Evolutionary conservation across 176 grass and related monocot species (phyloP).

Genomic region (Oryza brachyantha): DNA sequence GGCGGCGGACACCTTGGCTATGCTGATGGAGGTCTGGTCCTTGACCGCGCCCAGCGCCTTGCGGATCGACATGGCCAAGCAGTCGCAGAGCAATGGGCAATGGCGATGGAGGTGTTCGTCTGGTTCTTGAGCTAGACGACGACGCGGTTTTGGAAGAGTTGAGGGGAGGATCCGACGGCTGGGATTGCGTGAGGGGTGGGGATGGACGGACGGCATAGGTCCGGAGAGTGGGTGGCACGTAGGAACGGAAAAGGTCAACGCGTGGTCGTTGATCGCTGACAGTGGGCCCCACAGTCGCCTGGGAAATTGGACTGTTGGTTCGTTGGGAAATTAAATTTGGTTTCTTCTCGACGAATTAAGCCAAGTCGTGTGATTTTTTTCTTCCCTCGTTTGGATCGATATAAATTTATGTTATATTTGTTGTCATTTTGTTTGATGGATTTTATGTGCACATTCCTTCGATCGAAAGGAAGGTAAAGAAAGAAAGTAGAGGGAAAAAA

Average conservation of each 20-base stretch:
- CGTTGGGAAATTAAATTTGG: not conserved
- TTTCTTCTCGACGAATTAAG: not conserved
- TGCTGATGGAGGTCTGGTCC: slow-evolving; percentile 75
- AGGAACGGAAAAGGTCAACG: not conserved
- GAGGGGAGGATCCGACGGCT: not conserved
- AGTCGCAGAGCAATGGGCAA: not conserved
- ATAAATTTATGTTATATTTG: not conserved
- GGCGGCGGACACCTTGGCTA: slow-evolving; percentile 60
- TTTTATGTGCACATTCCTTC: not conserved
- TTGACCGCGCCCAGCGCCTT: slow-evolving; percentile 77
- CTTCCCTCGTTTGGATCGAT: not conserved
- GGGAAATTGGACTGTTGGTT: not conserved
- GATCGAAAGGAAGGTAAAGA: not conserved
- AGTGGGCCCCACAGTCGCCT: not conserved
- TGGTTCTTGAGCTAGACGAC: not conserved
- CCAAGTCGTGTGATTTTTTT: not conserved
- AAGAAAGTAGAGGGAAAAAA: not conserved
- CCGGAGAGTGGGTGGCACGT: not conserved
- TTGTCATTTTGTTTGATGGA: not conserved
- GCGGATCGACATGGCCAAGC: slow-evolving; percentile 48
- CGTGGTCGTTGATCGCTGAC: not conserved
- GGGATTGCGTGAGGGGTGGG: not conserved
- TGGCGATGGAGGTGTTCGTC: not conserved
- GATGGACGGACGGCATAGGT: not conserved
- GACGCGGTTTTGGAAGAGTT: slow-evolving; percentile 18